Evolutionary conservation across 768 basidiomycete species (phyloP).

Genomic region (Phanerodontia chrysosporium): DNA sequence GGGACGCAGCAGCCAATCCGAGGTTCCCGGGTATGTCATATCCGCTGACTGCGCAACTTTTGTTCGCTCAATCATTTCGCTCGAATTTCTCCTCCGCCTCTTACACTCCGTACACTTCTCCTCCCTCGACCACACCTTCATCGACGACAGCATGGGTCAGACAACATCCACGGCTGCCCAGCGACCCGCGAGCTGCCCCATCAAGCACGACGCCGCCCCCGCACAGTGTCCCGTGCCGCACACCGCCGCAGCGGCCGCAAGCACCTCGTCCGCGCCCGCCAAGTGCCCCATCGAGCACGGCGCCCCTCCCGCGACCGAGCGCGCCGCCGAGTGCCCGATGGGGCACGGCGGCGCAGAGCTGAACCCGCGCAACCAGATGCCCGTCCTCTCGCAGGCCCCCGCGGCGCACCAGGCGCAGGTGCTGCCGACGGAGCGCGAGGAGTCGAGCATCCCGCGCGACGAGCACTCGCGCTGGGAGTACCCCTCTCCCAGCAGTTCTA

Average conservation of each 20-base stretch:
- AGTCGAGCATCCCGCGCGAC: conserved; percentile 84
- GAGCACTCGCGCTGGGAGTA: conserved; percentile 76
- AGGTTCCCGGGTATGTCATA: not conserved
- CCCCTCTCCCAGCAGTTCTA: conserved; percentile 98
- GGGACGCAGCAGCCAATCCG: not conserved
- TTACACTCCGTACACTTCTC: not conserved
- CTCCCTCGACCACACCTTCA: not conserved
- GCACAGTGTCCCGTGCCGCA: conserved; percentile 40
- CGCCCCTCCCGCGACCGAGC: conserved; percentile 6
- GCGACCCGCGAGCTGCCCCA: conserved; percentile 18
- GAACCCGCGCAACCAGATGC: conserved; percentile 85
- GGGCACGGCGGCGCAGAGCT: conserved; percentile 45
- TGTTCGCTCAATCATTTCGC: not conserved
- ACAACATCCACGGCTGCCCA: conserved; percentile 20
- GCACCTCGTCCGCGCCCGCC: conserved; percentile 21
- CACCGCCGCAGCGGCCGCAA: conserved; percentile 17
- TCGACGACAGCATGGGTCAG: conserved; percentile 21
- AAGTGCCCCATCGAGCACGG: conserved; percentile 37
- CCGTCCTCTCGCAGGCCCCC: conserved; percentile 67
- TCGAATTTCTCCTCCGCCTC: not conserved
- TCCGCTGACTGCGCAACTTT: not conserved
- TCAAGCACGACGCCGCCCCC: conserved; percentile 22
- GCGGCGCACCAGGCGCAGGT: conserved; percentile 50
- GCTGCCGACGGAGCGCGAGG: conserved; percentile 70
- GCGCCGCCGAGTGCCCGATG: conserved; percentile 56